phyloP scores from a whole-genome alignment of 768 basidiomycete genomes.

The Auricularia sp. region DNA sequence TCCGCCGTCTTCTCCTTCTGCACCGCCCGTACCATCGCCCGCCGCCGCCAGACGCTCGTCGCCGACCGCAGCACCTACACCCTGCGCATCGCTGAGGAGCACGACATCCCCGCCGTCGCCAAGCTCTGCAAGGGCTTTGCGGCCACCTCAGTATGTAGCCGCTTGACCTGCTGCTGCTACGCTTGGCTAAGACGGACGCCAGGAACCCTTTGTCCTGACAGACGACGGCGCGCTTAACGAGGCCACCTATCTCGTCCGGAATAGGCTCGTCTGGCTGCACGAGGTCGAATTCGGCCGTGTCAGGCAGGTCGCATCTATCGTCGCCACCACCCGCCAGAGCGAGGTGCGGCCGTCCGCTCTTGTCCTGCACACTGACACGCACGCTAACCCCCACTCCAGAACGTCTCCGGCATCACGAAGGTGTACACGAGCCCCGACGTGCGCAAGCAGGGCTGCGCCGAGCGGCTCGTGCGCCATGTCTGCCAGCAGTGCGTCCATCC shows the following conservation, averaged over 20 bases:
- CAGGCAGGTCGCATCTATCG: constrained; percentile 44
- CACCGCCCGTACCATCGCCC: constrained; percentile 32
- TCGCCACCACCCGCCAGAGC: constrained; percentile 55
- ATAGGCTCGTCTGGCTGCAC: constrained; percentile 51
- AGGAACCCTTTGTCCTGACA: constrained; percentile 49
- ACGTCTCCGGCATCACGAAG: constrained; percentile 57
- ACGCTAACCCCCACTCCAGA: constrained; percentile 13
- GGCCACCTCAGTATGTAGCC: constrained; percentile 34
- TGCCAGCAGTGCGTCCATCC: constrained; percentile 9
- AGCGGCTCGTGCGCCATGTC: constrained; percentile 42
- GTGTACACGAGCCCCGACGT: constrained; percentile 51
- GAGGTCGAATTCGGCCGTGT: constrained; percentile 23
- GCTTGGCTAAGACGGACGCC: not conserved
- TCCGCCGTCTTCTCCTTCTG: constrained; percentile 48
- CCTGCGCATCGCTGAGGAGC: constrained; percentile 30
- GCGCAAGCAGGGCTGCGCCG: constrained; percentile 47
- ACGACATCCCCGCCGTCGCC: constrained; percentile 34
- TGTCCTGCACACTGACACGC: not conserved
- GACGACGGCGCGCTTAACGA: constrained; percentile 35
- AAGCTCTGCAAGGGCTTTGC: constrained; percentile 48
- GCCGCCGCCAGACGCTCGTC: not conserved
- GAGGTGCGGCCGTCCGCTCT: not conserved
- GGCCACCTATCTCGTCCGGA: constrained; percentile 37
- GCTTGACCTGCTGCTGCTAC: too few species aligned
- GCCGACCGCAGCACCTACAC: not conserved